A percentile compares a stretch with the other conserved stretches of the same genome.
Conservation (phyloP, 495 filamentous ascomycete species). For the Evernia prunastri region DNA sequence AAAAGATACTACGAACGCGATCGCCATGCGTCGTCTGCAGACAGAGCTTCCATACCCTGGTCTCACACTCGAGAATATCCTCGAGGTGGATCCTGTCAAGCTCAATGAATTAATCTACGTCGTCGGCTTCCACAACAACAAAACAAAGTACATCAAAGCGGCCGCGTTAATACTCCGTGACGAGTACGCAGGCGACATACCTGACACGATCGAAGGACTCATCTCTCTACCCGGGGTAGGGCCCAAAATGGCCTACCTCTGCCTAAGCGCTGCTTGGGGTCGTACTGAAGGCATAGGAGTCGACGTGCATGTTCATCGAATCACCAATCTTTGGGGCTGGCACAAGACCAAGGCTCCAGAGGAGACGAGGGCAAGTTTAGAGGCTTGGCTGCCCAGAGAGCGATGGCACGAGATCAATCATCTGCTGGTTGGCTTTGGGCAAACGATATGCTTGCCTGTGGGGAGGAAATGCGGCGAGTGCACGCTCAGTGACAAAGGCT, state of each 20-base stretch:
- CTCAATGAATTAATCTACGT: slow-evolving; percentile 76
- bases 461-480: slow-evolving; percentile 78
- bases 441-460: slow-evolving; percentile 79
- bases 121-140: slow-evolving; percentile 95
- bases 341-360: slow-evolving; percentile 77
- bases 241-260: slow-evolving; percentile 96
- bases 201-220: slow-evolving; percentile 69
- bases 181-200: slow-evolving; percentile 68
- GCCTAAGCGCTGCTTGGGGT: slow-evolving; percentile 66
- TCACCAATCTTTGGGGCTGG: slow-evolving; percentile 97
- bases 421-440: slow-evolving; percentile 84
- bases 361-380: slow-evolving; percentile 69
- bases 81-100: slow-evolving; percentile 58
- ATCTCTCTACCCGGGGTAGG: slow-evolving; percentile 84
- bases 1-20: slow-evolving; percentile 87
- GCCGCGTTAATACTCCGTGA: slow-evolving; percentile 68
- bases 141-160: slow-evolving; percentile 82
- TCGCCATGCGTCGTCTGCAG: slow-evolving; percentile 73
- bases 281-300: slow-evolving; percentile 58
- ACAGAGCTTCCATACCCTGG: slow-evolving; percentile 56
- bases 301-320: slow-evolving; percentile 71
- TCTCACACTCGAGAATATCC: slow-evolving; percentile 71
- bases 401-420: slow-evolving; percentile 94
- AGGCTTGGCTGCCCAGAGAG: slow-evolving; percentile 80
- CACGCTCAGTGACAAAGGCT: slow-evolving; percentile 59